phyloP scores from a whole-genome alignment of 2,329 filamentous ascomycete species.

The Blumeriella jaapii region DNA sequence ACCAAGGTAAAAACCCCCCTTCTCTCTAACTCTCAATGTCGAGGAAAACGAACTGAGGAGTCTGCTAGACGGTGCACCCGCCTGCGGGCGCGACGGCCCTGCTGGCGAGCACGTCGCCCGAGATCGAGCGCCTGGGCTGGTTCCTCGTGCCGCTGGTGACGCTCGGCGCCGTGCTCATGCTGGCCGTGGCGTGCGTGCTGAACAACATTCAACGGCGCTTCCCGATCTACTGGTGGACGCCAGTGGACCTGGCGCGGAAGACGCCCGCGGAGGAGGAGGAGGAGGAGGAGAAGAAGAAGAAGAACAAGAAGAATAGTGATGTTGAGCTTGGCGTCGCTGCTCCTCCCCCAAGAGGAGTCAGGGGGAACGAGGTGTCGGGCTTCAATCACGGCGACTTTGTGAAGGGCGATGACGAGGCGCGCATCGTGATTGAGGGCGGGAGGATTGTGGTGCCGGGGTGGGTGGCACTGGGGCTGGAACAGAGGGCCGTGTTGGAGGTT shows the following conservation, averaged over 20 bases:
- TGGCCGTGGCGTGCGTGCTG: constrained; percentile 48
- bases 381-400: constrained; percentile 3
- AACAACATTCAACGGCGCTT: constrained; percentile 57
- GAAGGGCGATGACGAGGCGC: not conserved
- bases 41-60: too few species aligned
- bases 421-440: constrained; percentile 11
- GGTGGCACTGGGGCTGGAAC: constrained; percentile 16
- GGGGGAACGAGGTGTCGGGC: not conserved
- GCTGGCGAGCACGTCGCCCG: constrained; percentile 49
- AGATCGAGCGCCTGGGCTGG: constrained; percentile 52
- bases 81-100: constrained; percentile 66
- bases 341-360: too few species aligned
- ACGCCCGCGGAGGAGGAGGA: not conserved
- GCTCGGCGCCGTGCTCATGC: constrained; percentile 49
- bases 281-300: constrained; percentile 1
- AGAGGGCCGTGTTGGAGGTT: constrained; percentile 16
- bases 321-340: not conserved
- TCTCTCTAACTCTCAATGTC: too few species aligned
- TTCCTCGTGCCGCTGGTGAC: constrained; percentile 51
- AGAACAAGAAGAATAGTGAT: not conserved
- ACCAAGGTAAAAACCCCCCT: too few species aligned
- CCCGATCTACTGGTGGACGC: constrained; percentile 60
- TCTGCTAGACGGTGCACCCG: constrained; percentile 58
- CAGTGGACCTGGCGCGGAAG: constrained; percentile 10
- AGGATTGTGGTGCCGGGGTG: constrained; percentile 15